Percentiles rank a stretch among this genome's conserved stretches.
Conservation (phyloP, 1,139 yeast genomes). For the Kurtzmaniella quercitrusa region DNA sequence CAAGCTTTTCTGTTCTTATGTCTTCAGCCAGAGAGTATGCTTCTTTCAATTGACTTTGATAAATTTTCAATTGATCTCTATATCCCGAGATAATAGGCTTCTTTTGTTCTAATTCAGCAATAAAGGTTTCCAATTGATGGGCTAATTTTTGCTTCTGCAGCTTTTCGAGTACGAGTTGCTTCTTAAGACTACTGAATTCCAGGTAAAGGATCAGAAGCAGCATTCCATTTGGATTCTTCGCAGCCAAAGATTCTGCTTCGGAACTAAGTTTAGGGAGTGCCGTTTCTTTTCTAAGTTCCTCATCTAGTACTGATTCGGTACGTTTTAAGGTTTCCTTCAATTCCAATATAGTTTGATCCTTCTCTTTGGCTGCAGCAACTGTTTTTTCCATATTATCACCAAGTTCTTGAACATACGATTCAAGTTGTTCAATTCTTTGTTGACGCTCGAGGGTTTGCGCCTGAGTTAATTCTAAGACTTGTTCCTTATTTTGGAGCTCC, state of each 20-base stretch:
- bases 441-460: slow-evolving; percentile 44
- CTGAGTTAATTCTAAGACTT: slow-evolving; percentile 57
- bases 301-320: slow-evolving; percentile 41
- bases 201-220: slow-evolving; percentile 67
- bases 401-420: slow-evolving; percentile 39
- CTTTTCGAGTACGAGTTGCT: slow-evolving; percentile 65
- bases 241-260: slow-evolving; percentile 42
- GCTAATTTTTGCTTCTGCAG: slow-evolving; percentile 70
- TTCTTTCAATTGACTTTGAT: slow-evolving; percentile 37
- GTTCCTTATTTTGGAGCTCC: slow-evolving; percentile 64
- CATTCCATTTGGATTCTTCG: slow-evolving; percentile 44
- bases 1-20: slow-evolving; percentile 35
- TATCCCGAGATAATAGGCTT: slow-evolving; percentile 74
- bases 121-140: slow-evolving; percentile 64
- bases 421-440: slow-evolving; percentile 46
- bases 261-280: slow-evolving; percentile 35
- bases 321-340: slow-evolving; percentile 35
- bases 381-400: slow-evolving; percentile 33
- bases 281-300: slow-evolving; percentile 38
- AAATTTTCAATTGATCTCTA: slow-evolving; percentile 50
- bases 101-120: slow-evolving; percentile 72
- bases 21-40: slow-evolving; percentile 37
- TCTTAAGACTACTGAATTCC: slow-evolving; percentile 63
- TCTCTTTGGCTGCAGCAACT: slow-evolving; percentile 20
- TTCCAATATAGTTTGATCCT: slow-evolving; percentile 30